Evolutionary conservation across 106 monocot species (phyloP), one percentile per base, ranked within the genome.

Genomic region (Dioscorea zingiberensis): DNA sequence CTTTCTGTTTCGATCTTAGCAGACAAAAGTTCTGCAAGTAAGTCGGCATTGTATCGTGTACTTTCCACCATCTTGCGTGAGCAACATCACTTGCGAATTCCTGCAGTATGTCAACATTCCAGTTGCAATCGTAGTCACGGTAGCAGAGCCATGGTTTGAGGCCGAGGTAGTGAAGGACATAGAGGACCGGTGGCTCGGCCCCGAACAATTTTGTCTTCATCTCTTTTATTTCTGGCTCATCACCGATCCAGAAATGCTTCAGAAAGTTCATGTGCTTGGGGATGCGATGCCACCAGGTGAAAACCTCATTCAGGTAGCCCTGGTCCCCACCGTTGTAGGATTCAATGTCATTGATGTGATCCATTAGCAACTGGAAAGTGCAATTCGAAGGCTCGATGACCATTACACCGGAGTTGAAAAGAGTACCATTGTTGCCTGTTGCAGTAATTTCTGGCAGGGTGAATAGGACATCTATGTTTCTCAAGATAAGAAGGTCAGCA

Each of bases 331-430:
- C 86, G 28, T 86, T 86, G 69, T 86, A 86, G 15, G 79, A 79
- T 21, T 74, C 74, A 48, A 79, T 74, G 58, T 79, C 74, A 11
- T 79, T 60, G 44, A 87, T 74, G 58, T 84, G 87, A 45, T 74
- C 77, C 83, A 83, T 83, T 21, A 87, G 61, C 22, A 83, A 51
- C 21, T 84, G 53, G 60, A 87, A 84, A 26, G 80, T 84, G 71
- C 77, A 75, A 32, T 77, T 72, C n/a, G 84, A 87, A 24, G 87
- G 87, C 56, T 87, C 87, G 14, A 87, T 27, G 13, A 87, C 83
- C 83, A 87, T 83, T 62, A 87, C 71, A 11, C 87, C 87, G 1
- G 87, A 87, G 73, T 87, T 87, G 77, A 87, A 87, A 11, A 80
- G 59, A n/a, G 77, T 74, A 5, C 45, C 84, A 47, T 87, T 74